A percentile compares a stretch with the other conserved stretches of the same genome.
Conservation (phyloP, 768 basidiomycete genomes). For the Leccinum incarnatum region DNA sequence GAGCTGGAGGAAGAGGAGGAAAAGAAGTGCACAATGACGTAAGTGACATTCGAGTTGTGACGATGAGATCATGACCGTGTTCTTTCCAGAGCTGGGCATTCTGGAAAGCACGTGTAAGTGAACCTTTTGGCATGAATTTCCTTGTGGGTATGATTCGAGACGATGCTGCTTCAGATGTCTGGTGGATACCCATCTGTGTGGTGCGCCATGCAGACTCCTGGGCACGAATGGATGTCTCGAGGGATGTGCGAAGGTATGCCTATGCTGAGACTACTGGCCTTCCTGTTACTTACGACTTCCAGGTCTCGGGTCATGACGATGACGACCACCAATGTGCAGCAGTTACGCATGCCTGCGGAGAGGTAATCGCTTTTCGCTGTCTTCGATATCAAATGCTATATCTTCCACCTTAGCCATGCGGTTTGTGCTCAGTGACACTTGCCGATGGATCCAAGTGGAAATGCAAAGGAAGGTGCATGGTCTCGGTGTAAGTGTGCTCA, state of each 20-base stretch:
- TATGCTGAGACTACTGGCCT: neutral
- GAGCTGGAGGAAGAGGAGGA: slow-evolving; percentile 33
- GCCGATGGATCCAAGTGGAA: slow-evolving; percentile 29
- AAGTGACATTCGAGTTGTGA: slow-evolving; percentile 19
- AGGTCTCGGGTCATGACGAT: slow-evolving; percentile 48
- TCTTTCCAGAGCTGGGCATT: slow-evolving; percentile 50
- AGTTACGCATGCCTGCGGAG: slow-evolving; percentile 50
- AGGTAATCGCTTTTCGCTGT: slow-evolving; percentile 33
- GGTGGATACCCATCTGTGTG: slow-evolving; percentile 53
- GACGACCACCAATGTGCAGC: slow-evolving; percentile 54
- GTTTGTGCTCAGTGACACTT: slow-evolving; percentile 29
- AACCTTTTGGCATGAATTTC: slow-evolving; percentile 5
- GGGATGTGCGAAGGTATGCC: slow-evolving; percentile 48
- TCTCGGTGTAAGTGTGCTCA: slow-evolving; percentile 36
- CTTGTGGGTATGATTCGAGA: neutral
- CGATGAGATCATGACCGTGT: neutral
- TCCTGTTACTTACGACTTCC: neutral
- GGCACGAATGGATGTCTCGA: slow-evolving; percentile 51
- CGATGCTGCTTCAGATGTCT: slow-evolving; percentile 41
- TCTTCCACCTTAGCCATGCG: slow-evolving; percentile 38
- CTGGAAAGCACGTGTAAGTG: slow-evolving; percentile 52
- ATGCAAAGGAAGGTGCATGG: slow-evolving; percentile 44
- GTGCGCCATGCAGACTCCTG: slow-evolving; percentile 44
- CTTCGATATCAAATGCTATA: neutral
- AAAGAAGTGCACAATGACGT: slow-evolving; percentile 46